These are phyloP conservation scores for Phtheirospermum japonicum DNA, from an alignment of 257 asterid genomes.

Conservation along the genomic window DNA sequence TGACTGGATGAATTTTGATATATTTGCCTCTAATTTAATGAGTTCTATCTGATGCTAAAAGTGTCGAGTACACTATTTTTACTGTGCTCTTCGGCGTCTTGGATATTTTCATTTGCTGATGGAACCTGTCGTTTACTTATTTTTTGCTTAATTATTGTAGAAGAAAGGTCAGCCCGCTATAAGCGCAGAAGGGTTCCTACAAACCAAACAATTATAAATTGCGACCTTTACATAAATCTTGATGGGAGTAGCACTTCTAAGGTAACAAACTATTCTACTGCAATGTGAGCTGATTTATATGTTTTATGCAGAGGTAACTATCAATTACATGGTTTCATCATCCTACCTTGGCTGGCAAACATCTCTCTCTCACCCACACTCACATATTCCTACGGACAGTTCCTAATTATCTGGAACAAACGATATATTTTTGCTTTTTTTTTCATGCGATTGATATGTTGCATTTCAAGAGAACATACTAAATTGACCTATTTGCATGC, in stretches of 20 bases:
- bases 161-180: constrained; percentile 46
- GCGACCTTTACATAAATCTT: constrained; percentile 53
- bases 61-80: background rate
- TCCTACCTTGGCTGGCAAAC: no score
- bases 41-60: background rate
- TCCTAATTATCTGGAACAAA: background rate
- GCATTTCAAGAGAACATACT: background rate
- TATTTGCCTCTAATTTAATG: no score
- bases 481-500: background rate
- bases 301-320: background rate
- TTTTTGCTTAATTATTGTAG: constrained; percentile 36
- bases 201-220: constrained; percentile 46
- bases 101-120: background rate
- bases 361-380: no score
- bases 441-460: constrained; percentile 5
- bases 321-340: background rate
- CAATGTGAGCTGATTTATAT: background rate
- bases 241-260: constrained; percentile 54
- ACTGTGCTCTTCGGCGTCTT: background rate
- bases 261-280: constrained; percentile 39
- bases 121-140: background rate
- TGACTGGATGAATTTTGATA: background rate
- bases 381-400: background rate
- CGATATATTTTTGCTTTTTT: background rate
- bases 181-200: constrained; percentile 57